A percentile compares a stretch with the other conserved stretches of the same genome.
Conservation (phyloP, 345 rosid species). For the Camelina hispida region DNA sequence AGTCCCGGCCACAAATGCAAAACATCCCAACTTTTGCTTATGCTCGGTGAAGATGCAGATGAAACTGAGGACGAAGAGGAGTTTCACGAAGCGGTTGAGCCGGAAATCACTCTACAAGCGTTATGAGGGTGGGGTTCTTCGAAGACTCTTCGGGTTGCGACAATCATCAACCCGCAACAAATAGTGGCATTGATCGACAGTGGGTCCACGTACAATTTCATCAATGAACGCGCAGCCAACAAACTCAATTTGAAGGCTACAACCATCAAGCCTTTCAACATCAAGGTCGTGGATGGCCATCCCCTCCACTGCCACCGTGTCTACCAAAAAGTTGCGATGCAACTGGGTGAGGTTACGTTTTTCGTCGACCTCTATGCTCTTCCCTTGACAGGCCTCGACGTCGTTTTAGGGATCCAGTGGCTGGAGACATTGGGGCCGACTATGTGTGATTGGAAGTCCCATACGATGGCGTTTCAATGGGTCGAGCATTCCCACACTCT, state of each 20-base stretch:
- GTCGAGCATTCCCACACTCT: too few relatives aligned
- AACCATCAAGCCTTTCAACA: background rate
- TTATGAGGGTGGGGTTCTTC: background rate
- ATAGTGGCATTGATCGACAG: background rate
- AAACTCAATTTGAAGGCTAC: too few relatives aligned
- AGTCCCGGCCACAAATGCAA: background rate
- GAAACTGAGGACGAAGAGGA: background rate
- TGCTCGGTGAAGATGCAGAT: background rate
- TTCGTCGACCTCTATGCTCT: too few relatives aligned
- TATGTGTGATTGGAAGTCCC: background rate
- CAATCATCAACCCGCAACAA: background rate
- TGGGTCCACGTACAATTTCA: background rate
- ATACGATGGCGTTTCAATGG: too few relatives aligned
- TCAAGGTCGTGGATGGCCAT: background rate
- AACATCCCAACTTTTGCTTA: background rate
- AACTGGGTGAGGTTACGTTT: too few relatives aligned
- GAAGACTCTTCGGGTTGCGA: fast-evolving
- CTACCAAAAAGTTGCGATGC: too few relatives aligned
- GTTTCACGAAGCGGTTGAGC: background rate
- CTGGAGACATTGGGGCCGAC: background rate
- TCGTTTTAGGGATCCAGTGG: background rate
- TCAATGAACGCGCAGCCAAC: background rate
- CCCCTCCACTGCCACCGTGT: background rate
- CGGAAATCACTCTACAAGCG: background rate
- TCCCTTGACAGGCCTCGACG: too few relatives aligned